These are phyloP conservation scores for Globisporangium uncinulatum DNA, from an alignment of 352 stramenopile genomes.

Conservation along the genomic window DNA sequence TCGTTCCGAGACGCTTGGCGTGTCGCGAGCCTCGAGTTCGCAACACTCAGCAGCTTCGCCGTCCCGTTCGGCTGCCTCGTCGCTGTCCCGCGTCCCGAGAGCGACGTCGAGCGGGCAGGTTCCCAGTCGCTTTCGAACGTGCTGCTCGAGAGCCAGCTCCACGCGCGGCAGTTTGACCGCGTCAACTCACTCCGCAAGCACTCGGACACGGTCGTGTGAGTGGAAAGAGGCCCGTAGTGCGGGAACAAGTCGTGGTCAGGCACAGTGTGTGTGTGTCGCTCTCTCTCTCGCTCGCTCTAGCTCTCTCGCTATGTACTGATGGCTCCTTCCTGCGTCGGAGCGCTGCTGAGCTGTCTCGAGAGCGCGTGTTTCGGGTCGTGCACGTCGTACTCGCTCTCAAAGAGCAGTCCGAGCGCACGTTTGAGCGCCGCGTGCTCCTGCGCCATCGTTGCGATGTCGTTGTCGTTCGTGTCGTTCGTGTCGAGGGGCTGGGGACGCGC, in stretches of 20 bases:
- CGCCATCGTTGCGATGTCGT: neutral
- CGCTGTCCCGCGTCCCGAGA: conserved; percentile 18
- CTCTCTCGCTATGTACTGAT: neutral
- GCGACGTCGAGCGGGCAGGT: conserved; percentile 3
- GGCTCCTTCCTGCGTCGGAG: neutral
- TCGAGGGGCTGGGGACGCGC: conserved; percentile 15
- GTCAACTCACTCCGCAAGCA: conserved; percentile 28
- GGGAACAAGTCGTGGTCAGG: neutral
- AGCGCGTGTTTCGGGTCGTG: conserved; percentile 44
- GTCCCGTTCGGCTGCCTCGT: conserved; percentile 34
- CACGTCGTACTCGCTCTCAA: conserved; percentile 41
- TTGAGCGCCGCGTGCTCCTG: conserved; percentile 13
- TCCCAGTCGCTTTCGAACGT: conserved; percentile 23
- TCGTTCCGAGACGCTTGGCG: conserved; percentile 36
- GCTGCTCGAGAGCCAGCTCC: conserved; percentile 27
- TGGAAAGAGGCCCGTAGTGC: neutral
- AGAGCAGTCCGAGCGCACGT: conserved; percentile 26
- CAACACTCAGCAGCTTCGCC: conserved; percentile 35
- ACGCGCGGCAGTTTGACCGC: conserved; percentile 32
- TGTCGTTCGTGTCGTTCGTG: neutral
- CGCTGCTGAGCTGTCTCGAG: conserved; percentile 25
- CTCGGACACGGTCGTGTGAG: conserved; percentile 29
- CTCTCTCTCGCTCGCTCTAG: neutral
- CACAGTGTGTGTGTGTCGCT: neutral
- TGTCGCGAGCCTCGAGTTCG: conserved; percentile 25